phyloP scores from a whole-genome alignment of 306 rosid species.

The Vigna radiata region DNA sequence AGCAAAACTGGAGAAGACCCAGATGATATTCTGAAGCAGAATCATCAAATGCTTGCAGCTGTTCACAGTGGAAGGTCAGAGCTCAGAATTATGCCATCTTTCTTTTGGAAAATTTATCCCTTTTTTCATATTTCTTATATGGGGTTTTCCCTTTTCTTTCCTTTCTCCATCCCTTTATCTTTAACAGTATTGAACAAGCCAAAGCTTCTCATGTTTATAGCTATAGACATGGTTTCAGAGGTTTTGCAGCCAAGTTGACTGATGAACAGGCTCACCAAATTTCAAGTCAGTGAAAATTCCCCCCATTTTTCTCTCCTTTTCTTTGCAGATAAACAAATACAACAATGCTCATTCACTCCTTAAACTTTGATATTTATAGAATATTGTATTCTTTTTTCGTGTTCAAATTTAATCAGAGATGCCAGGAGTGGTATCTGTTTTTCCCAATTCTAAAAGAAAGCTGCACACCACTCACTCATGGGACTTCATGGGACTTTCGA shows the following conservation, averaged over 20 bases:
- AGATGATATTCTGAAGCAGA: conserved; percentile 59
- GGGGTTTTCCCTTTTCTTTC: conserved; percentile 14
- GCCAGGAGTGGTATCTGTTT: conserved; percentile 76
- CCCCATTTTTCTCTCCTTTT: neutral
- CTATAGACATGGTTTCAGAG: conserved; percentile 78
- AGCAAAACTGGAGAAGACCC: conserved; percentile 65
- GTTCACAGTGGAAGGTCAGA: conserved; percentile 73
- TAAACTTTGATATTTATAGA: conserved; percentile 5
- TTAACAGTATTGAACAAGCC: conserved; percentile 69
- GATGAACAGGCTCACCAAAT: conserved; percentile 70
- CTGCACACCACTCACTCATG: conserved; percentile 87
- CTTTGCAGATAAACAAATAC: neutral
- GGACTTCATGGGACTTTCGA: conserved; percentile 80
- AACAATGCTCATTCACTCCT: neutral
- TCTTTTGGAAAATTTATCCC: neutral
- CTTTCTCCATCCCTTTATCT: neutral
- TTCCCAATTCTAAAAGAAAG: conserved; percentile 71
- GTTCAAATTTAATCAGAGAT: conserved; percentile 61
- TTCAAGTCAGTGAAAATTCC: conserved; percentile 51
- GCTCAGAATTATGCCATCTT: neutral
- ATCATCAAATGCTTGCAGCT: conserved; percentile 71
- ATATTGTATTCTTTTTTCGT: conserved; percentile 32
- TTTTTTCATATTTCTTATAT: neutral
- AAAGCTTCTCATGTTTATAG: conserved; percentile 71
- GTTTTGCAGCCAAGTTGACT: conserved; percentile 78